These are phyloP conservation scores for Psilocybe cubensis DNA, from an alignment of 768 basidiomycete genomes.

Conservation along the genomic window DNA sequence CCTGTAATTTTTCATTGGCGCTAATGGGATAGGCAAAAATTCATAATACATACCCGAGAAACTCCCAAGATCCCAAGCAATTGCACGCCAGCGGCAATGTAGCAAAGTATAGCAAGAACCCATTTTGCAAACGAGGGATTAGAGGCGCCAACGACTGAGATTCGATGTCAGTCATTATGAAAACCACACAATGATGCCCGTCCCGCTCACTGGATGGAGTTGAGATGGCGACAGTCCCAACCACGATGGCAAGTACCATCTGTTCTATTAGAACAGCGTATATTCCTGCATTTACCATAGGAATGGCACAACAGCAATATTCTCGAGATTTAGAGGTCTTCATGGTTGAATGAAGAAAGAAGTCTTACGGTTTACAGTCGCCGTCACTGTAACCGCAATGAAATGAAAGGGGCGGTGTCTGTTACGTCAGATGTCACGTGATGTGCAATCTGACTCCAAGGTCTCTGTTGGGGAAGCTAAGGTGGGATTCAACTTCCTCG, in stretches of 20 bases:
- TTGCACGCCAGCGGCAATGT: conserved; percentile 77
- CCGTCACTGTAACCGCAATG: conserved; percentile 8
- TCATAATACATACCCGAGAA: conserved; percentile 53
- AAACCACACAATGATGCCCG: background rate
- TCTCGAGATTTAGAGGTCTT: conserved; percentile 65
- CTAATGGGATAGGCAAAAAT: background rate
- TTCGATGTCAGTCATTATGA: conserved; percentile 5
- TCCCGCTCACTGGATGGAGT: conserved; percentile 74
- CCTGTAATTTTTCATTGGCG: conserved; percentile 43
- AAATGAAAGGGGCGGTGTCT: conserved; percentile 16
- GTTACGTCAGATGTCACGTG: conserved; percentile 11
- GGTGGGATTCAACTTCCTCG: conserved; percentile 9
- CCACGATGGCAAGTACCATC: conserved; percentile 62
- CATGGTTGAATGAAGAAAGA: conserved; percentile 29
- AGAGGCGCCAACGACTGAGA: conserved; percentile 81
- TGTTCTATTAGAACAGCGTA: conserved; percentile 83
- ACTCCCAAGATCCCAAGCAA: conserved; percentile 88
- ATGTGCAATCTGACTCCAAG: background rate
- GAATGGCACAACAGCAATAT: conserved; percentile 94
- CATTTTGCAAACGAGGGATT: conserved; percentile 77
- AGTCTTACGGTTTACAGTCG: conserved; percentile 4
- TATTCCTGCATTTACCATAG: conserved; percentile 88
- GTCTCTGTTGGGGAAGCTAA: background rate
- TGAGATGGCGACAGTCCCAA: conserved; percentile 74
- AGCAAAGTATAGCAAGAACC: conserved; percentile 78